Evolutionary conservation across 495 filamentous ascomycete species (phyloP).

Genomic region (Talaromyces trachyspermus): DNA sequence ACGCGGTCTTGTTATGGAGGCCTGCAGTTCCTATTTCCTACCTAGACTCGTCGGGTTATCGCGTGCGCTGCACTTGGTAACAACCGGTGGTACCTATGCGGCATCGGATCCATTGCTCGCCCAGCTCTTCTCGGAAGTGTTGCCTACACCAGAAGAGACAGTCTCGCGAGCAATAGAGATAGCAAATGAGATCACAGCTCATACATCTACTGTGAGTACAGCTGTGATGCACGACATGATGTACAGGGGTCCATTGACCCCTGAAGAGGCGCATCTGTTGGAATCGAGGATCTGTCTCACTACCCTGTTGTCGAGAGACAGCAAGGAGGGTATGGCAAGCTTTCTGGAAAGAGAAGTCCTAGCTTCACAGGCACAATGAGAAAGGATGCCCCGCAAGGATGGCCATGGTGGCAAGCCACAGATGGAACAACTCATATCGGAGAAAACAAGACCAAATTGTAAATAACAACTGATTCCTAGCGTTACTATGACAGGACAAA

Average conservation of each 20-base stretch:
- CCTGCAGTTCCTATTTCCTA: conserved; percentile 51
- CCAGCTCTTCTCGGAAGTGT: conserved; percentile 46
- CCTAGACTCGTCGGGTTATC: conserved; percentile 49
- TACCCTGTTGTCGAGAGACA: conserved; percentile 40
- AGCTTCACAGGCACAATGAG: conserved; percentile 39
- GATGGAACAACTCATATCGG: neutral
- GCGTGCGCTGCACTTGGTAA: conserved; percentile 42
- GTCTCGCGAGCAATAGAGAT: conserved; percentile 43
- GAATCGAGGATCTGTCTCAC: conserved; percentile 49
- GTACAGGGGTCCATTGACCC: conserved; percentile 40
- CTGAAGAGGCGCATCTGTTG: conserved; percentile 50
- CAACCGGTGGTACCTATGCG: conserved; percentile 25
- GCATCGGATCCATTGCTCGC: conserved; percentile 35
- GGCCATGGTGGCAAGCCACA: conserved; percentile 20
- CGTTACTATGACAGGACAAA: neutral
- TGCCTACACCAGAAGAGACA: conserved; percentile 39
- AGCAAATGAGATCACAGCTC: conserved; percentile 44
- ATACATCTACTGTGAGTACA: conserved; percentile 43
- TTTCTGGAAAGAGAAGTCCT: conserved; percentile 43
- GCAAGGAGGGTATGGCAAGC: conserved; percentile 37
- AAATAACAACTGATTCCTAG: neutral
- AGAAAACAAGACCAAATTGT: neutral
- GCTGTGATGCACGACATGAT: conserved; percentile 49
- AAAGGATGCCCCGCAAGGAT: conserved; percentile 15
- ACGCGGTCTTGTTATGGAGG: conserved; percentile 52